Base-by-base conservation (phyloP, 768 basidiomycete species). In the Collybia nuda region DNA sequence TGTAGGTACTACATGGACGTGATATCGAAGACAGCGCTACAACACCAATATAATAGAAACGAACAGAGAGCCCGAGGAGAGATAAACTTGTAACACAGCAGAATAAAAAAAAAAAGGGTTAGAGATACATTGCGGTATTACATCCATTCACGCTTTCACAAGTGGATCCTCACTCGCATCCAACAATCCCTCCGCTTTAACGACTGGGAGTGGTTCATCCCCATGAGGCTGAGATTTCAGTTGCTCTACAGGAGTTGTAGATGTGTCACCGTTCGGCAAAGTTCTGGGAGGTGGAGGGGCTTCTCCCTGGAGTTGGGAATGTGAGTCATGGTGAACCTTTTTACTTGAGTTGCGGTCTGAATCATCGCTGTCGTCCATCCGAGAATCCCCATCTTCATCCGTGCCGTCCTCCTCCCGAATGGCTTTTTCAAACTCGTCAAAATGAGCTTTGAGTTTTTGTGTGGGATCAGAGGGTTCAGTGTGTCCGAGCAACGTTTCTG, bases 101-200 rank as follows among this genome's bases (percentile, higher is more conserved):
- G 3, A 26, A 26, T 4, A 29, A 49, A 58, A 55, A 48, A 55
- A 48, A 51, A 53, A 52, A 36, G 42, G 40, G 41, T 43, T 48
- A 55, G 51, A 56, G 40, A 52, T 57, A 53, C 50, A 60, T 38
- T 44, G 47, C 44, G 50, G 41, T 51, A 21, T 40, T 56, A 53
- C 44, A 48, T 51, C 44, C 53, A 32, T 43, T 53, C 57, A 65
- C 48, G 52, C 59, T 59, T 71, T 74, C 46, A 61, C 45, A 56
- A 73, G 49, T 7, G 84, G 82, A 63, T 80, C 79, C 69, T 88
- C 85, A 62, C 80, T 85, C 50, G 71, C 66, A 61, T 88, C 83
- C 65, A 84, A 67, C 32, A 87, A 71, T n/a, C 84, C 85, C 60
- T 89, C 86, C 24, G 69, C 77, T 61, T 76, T 73, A n/a, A 78